Evolutionary conservation across 495 filamentous ascomycete species (phyloP), one percentile per base, ranked within the genome.

Genomic region (Lasiosphaeriaceae sp.): DNA sequence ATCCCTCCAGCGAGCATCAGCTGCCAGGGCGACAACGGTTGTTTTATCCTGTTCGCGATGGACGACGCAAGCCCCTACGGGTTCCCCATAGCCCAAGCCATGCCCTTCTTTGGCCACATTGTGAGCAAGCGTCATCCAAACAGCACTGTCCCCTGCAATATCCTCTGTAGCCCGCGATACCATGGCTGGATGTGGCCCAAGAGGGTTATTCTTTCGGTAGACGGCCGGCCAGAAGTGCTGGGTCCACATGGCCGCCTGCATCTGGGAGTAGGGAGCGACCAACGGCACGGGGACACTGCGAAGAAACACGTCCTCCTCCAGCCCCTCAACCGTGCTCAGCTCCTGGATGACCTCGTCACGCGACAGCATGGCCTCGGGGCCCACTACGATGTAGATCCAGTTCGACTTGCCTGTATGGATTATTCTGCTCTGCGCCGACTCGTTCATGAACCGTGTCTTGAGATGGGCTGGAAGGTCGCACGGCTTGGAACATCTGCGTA

Each of bases 171-270:
- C 63, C 60, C 80, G 68, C 17, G 74, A 67, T n/a, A 84, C 80
- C 56, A 81, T 81, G 41, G 79, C 75, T 53, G 86, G 82, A 70
- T 91, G 84, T 59, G 90, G 79, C 48, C 90, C 83, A 66, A 90
- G 80, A 31, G 91, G 83, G 65, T 92, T 91, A 57, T 81, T 86
- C 64, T 86, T 86, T 55, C 92, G 91, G 75, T 95, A 97, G 8
- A 90, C 77, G 5, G 88, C 85, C 0, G 94, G 95, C 94, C 94
- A 98, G 66, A 90, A 87, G 24, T 81, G 77, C 23, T 81, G 74
- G 29, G 83, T 85, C 90, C 90, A 96, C 68, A 77, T 69, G 9
- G 83, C 78, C 5, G 94, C 91, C 73, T 96, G 90, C 11, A 83
- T 68, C 20, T 80, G 69, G 19, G 86, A 92, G 21, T 87, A 86